Base-by-base conservation (phyloP, 2,329 filamentous ascomycete genomes). In the Cercospora nicotianae region DNA sequence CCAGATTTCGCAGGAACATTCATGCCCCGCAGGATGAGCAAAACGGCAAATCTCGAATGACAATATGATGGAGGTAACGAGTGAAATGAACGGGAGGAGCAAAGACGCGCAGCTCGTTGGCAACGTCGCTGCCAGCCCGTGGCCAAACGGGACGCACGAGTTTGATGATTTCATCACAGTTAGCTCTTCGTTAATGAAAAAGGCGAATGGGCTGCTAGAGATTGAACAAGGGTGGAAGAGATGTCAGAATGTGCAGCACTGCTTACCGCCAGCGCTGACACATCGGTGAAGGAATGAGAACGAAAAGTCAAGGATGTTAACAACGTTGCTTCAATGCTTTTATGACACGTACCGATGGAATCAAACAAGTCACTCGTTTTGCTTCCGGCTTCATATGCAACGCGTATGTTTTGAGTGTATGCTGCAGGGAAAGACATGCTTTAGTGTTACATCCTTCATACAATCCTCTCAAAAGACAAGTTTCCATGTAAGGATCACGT, bases 241-340 rank as follows among this genome's bases (percentile, higher is more conserved):
- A n/a, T n/a, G 18, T 51, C n/a, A 13, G 45, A 39, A 31, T 60
- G 60, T 31, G 28, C 16, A 60, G 60, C 53, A 23, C 65, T 55
- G 65, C 65, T 64, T 60, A 67, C 60, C 65, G 55, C 60, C 65
- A 60, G 55, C 53, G 31, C 58, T 60, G 12, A 36, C 33, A 36
- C n/a, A n/a, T n/a, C n/a, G n/a, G n/a, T n/a, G n/a, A n/a, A n/a
- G n/a, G n/a, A n/a, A n/a, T n/a, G n/a, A n/a, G n/a, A n/a, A n/a
- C n/a, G n/a, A n/a, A n/a, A n/a, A n/a, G n/a, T n/a, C n/a, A n/a
- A n/a, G n/a, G n/a, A n/a, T n/a, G n/a, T 53, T 26, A 51, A 48
- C 30, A 12, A 63, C 33, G 5, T 53, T 63, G 60, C n/a, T 39
- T 63, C 39, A n/a, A 8, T 30, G 18, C 51, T 33, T 45, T 48